Evolutionary conservation across 2,329 filamentous ascomycete species (phyloP), one percentile per base, ranked within the genome.

Genomic region (Colletotrichum phormii): DNA sequence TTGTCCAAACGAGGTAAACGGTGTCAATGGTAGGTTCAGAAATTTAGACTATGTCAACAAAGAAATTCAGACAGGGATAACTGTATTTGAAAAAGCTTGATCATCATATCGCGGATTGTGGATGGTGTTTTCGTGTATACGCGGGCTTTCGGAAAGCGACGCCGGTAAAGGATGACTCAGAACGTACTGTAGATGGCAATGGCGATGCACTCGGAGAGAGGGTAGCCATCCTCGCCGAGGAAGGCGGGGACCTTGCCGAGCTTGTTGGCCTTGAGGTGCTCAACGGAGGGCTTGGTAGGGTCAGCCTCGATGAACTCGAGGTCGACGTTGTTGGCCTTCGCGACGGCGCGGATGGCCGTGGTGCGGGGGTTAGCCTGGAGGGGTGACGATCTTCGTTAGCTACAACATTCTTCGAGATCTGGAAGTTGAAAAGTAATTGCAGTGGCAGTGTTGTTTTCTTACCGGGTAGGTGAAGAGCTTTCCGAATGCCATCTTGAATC

Each of bases 181-280:
- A 26, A 95, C 96, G 81, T 94, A 99, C 97, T 87, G 90, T 98
- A 99, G 89, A 99, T 94, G 83, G 95, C 94, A 82, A 99, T 96
- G 85, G 97, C 97, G 80, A 98, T 95, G 86, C 85, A 89, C 92
- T 99, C 97, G 76, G 90, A 92, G 79, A 99, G 91, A 80, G 91
- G 88, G 86, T 94, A 98, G 85, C 95, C 96, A 86, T 99, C 97
- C 82, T 92, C 89, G 83, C 95, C 95, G 81, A 96, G 90, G 83
- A 99, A 98, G 82, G 95, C 93, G 77, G 97, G 97, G 82, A 98
- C 89, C 90, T 96, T 97, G 87, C 93, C 93, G 76, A 98, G 93
- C 81, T 92, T 91, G 90, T 95, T 97, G 86, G 94, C 84, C 88
- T 95, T 93, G 81, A 91, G 87, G 89, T 97, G 97, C 82, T 97